phyloP scores from a whole-genome alignment of 495 filamentous ascomycete species.

The Recurvomyces mirabilis region DNA sequence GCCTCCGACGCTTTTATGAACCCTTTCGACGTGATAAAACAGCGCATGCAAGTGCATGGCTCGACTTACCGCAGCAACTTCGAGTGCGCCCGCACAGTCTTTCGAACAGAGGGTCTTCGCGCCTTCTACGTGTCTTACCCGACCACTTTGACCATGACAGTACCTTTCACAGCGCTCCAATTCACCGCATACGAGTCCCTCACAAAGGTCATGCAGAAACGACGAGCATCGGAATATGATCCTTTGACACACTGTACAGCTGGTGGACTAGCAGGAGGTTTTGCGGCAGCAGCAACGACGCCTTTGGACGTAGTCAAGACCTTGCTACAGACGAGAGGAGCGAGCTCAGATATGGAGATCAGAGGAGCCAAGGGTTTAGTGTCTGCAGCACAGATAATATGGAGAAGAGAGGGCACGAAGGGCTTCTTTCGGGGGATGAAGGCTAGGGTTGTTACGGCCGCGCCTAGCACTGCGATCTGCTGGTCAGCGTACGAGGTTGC shows the following conservation, averaged over 20 bases:
- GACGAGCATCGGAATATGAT: conserved; percentile 47
- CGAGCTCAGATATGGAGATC: conserved; percentile 67
- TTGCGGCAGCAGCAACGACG: conserved; percentile 87
- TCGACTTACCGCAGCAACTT: conserved; percentile 76
- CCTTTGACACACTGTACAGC: conserved; percentile 85
- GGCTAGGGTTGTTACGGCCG: conserved; percentile 86
- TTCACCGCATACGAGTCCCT: conserved; percentile 96
- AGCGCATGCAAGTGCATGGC: conserved; percentile 96
- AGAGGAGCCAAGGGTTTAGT: conserved; percentile 73
- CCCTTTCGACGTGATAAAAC: conserved; percentile 98
- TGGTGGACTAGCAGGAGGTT: conserved; percentile 81
- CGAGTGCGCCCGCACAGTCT: conserved; percentile 79
- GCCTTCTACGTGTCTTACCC: conserved; percentile 99
- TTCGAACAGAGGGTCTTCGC: conserved; percentile 71
- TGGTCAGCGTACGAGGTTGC: conserved; percentile 84
- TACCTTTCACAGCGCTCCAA: conserved; percentile 92
- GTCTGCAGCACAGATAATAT: conserved; percentile 72
- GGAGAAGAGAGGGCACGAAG: conserved; percentile 65
- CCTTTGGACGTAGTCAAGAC: conserved; percentile 98
- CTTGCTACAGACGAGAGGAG: conserved; percentile 83
- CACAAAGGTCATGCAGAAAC: conserved; percentile 59
- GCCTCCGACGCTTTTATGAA: conserved; percentile 98
- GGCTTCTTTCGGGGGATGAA: conserved; percentile 90
- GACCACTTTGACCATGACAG: conserved; percentile 95
- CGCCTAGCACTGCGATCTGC: conserved; percentile 98